Conservation (phyloP, 768 basidiomycete species). For the Amanita fuliginea region DNA sequence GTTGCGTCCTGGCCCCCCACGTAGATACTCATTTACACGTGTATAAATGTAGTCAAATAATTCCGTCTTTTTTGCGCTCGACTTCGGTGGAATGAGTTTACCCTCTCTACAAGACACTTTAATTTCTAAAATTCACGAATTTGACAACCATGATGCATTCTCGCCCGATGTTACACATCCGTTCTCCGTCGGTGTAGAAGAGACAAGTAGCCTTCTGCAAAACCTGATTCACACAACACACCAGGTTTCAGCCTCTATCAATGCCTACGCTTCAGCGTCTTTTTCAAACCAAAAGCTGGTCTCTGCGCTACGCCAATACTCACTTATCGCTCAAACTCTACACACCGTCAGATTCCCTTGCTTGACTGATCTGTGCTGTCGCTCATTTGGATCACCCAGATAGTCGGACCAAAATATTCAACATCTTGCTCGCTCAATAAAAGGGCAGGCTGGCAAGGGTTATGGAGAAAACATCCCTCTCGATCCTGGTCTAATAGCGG, state of each 20-base stretch:
- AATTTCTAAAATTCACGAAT: conserved; percentile 31
- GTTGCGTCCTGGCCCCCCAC: conserved; percentile 28
- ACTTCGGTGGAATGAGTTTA: conserved; percentile 1
- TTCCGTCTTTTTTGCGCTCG: background rate
- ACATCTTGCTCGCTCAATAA: conserved; percentile 35
- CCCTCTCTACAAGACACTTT: conserved; percentile 21
- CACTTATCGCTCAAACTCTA: conserved; percentile 38
- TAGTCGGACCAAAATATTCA: conserved; percentile 47
- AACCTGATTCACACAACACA: conserved; percentile 40
- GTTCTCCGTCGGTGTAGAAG: conserved; percentile 31
- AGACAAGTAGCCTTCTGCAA: conserved; percentile 32
- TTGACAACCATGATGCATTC: conserved; percentile 25
- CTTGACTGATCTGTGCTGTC: conserved; percentile 7
- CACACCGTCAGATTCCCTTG: conserved; percentile 32
- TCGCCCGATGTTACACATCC: conserved; percentile 29
- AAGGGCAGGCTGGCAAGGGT: conserved; percentile 30
- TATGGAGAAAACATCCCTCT: conserved; percentile 61
- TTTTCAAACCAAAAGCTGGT: conserved; percentile 57
- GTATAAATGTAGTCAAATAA: conserved; percentile 1
- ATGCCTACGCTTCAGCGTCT: conserved; percentile 35
- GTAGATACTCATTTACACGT: conserved; percentile 9
- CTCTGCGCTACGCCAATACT: conserved; percentile 56
- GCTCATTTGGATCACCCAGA: conserved; percentile 11
- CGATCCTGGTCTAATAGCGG: conserved; percentile 28
- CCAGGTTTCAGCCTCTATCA: conserved; percentile 43